These are phyloP conservation scores for Fraxinus pennsylvanica DNA, from an alignment of 257 asterid species.

Conservation along the genomic window DNA sequence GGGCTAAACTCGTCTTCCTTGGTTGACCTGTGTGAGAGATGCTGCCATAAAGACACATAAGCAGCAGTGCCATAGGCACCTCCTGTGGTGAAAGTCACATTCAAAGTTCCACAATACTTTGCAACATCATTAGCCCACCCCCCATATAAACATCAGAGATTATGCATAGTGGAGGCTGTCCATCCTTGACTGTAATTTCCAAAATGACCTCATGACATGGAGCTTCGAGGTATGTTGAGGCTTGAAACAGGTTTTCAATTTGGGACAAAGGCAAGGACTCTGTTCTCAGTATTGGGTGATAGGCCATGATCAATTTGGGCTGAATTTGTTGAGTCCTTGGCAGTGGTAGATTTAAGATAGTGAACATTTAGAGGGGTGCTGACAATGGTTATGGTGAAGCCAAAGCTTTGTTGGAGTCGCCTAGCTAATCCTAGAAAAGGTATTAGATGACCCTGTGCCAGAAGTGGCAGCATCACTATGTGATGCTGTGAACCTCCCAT, in stretches of 20 bases:
- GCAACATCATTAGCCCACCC: constrained; percentile 81
- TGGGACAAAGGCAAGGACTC: constrained; percentile 48
- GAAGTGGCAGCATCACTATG: constrained; percentile 64
- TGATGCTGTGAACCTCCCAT: constrained; percentile 23
- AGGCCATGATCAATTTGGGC: constrained; percentile 57
- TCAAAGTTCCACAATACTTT: constrained; percentile 38
- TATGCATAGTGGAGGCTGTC: constrained; percentile 66
- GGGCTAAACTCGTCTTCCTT: constrained; percentile 38
- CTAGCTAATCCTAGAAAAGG: constrained; percentile 62
- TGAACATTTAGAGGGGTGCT: constrained; percentile 56
- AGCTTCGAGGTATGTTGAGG: constrained; percentile 46
- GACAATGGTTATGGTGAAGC: constrained; percentile 56
- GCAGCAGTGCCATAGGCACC: constrained; percentile 90
- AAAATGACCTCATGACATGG: constrained; percentile 41
- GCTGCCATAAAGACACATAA: constrained; percentile 62
- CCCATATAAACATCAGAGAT: constrained; percentile 71
- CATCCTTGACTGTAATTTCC: constrained; percentile 35
- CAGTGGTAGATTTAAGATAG: constrained; percentile 35
- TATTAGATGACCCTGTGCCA: constrained; percentile 70
- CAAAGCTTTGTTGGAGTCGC: constrained; percentile 32
- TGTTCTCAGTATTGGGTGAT: constrained; percentile 74
- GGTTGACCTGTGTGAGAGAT: constrained; percentile 64
- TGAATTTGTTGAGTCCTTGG: neutral
- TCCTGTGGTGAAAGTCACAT: constrained; percentile 66
- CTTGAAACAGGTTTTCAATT: constrained; percentile 41